Conservation (phyloP, 2,329 filamentous ascomycete species). For the Pseudogymnoascus verrucosus region DNA sequence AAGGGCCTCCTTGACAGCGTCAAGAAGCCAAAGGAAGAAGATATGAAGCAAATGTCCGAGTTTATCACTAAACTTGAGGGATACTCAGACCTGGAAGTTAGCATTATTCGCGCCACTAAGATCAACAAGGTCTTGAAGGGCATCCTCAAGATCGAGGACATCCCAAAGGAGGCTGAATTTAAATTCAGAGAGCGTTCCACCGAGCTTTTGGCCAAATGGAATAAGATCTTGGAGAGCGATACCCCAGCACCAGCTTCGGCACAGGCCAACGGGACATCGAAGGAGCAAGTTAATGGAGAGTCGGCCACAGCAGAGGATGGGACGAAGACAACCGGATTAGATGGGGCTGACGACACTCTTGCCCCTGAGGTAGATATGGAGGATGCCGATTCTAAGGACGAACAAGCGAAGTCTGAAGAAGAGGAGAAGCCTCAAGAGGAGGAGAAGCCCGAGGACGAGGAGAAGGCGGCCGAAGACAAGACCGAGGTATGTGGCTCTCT, state of each 20-base stretch:
- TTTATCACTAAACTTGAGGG: constrained; percentile 57
- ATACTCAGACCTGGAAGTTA: constrained; percentile 56
- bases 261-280: constrained; percentile 20
- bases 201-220: constrained; percentile 80
- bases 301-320: constrained; percentile 27
- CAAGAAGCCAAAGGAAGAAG: constrained; percentile 73
- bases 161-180: constrained; percentile 83
- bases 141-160: constrained; percentile 74
- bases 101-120: constrained; percentile 85
- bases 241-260: constrained; percentile 32
- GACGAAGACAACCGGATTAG: constrained; percentile 20
- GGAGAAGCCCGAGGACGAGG: constrained; percentile 10
- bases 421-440: constrained; percentile 19
- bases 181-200: constrained; percentile 80
- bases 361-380: constrained; percentile 25
- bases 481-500: constrained; percentile 3
- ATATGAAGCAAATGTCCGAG: constrained; percentile 71
- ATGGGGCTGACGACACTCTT: constrained; percentile 22
- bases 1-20: constrained; percentile 86
- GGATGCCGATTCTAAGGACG: constrained; percentile 32
- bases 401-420: constrained; percentile 34
- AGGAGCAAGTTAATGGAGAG: constrained; percentile 35
- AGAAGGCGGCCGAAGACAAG: constrained; percentile 5
- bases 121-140: constrained; percentile 98
- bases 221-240: constrained; percentile 64